These are phyloP conservation scores for Paecilomyces niveus DNA, from an alignment of 2,329 filamentous ascomycete species.

Conservation along the genomic window DNA sequence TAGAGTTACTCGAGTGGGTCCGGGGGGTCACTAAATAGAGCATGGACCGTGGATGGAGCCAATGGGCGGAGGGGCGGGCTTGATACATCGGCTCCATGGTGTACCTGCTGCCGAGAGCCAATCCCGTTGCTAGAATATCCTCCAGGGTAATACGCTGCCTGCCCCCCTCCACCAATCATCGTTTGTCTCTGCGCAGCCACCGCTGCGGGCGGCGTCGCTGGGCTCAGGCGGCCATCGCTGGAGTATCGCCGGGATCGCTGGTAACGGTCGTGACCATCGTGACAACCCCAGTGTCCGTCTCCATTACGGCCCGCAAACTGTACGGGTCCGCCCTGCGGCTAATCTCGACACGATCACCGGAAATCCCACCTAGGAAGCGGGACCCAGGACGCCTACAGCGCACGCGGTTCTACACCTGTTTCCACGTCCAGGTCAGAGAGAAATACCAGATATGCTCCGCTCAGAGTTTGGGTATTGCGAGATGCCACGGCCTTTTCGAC, in stretches of 20 bases:
- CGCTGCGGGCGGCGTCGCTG: neutral
- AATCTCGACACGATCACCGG: neutral
- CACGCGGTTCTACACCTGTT: neutral
- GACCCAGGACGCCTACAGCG: neutral
- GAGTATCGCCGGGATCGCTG: neutral
- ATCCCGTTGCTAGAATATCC: neutral
- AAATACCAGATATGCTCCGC: neutral
- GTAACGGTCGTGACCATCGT: neutral
- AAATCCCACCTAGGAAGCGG: neutral
- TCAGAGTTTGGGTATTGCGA: neutral
- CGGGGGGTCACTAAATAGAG: neutral
- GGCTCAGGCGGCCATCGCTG: neutral
- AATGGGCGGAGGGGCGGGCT: neutral
- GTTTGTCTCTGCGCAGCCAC: neutral
- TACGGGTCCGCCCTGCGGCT: neutral
- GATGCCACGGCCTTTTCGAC: neutral
- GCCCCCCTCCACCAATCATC: neutral
- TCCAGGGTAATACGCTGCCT: neutral
- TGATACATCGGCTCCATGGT: slow-evolving; percentile 3
- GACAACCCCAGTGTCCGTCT: neutral
- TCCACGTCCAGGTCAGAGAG: neutral
- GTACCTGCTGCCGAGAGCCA: slow-evolving; percentile 5
- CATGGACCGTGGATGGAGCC: neutral
- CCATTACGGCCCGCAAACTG: neutral
- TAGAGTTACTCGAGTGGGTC: neutral